phyloP scores from a whole-genome alignment of 768 basidiomycete species.

The Termitomyces titanicus region DNA sequence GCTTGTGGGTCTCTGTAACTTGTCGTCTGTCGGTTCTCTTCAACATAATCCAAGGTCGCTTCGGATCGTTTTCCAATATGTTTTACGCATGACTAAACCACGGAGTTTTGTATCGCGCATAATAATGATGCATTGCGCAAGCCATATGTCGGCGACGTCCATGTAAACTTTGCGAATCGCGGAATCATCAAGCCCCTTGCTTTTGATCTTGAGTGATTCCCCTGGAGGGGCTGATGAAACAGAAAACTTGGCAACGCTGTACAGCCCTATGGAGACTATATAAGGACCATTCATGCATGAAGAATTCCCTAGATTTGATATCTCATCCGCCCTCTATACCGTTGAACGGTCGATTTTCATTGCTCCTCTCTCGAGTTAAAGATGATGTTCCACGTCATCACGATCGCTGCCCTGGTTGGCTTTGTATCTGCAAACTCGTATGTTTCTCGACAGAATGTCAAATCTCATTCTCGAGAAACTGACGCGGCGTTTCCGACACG shows the following conservation, averaged over 20 bases:
- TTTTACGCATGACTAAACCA: neutral
- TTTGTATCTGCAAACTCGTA: slow-evolving; percentile 21
- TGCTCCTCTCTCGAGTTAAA: slow-evolving; percentile 10
- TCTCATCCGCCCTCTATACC: slow-evolving; percentile 18
- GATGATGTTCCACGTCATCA: slow-evolving; percentile 17
- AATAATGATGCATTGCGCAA: too few species aligned
- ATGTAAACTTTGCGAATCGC: neutral
- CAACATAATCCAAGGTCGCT: too few species aligned
- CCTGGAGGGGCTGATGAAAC: slow-evolving; percentile 5
- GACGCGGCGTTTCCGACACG: neutral
- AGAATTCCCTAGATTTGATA: slow-evolving; percentile 19
- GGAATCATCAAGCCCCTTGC: neutral
- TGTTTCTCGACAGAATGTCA: neutral
- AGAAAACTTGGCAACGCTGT: neutral
- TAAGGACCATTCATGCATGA: slow-evolving; percentile 5
- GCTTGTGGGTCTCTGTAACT: too few species aligned
- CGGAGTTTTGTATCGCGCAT: too few species aligned
- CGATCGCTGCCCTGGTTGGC: slow-evolving; percentile 22
- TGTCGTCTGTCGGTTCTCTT: neutral
- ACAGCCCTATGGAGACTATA: slow-evolving; percentile 6
- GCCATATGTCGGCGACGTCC: too few species aligned
- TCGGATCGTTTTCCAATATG: neutral
- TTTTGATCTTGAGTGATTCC: neutral
- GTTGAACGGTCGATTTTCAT: slow-evolving; percentile 15
- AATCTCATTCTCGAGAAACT: neutral